Base-by-base conservation (phyloP, 345 rosid species). In the Salix udensis region DNA sequence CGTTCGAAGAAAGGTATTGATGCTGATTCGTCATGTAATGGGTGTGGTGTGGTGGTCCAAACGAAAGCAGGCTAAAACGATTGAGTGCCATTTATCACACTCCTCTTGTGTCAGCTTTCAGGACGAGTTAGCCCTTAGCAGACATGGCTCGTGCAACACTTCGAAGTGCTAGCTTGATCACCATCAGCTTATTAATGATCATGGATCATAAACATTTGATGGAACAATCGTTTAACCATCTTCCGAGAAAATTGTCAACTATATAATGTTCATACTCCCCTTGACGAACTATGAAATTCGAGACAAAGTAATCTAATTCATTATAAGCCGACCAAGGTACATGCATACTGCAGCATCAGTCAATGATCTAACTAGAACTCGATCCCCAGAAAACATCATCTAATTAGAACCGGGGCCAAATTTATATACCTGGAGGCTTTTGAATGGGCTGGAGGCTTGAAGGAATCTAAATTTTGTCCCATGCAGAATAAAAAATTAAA, bases 11-110 rank as follows among this genome's bases (percentile, higher is more conserved):
- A 78, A 76, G 78, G 67, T 15, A 58, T 67, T 13, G 60, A 67
- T 70, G 26, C 72, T 16, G 26, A 53, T 61, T 2, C 44, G 53
- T 39, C 15, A 24, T n/a, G 24, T 31, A 30, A 72, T 13, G 70
- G 42, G 13, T 34, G 4, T 30, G 31, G 31, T 30, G 83, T 82
- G 83, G 85, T 79, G 83, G 85, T 79, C 83, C 85, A 72, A 52
- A 26, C 15, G 28, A 65, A 73, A 60, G n/a, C 65, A 21, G 37
- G 9, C 21, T 18, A 44, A 44, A 40, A 0, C 31, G 0, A 30
- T 30, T 30, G 31, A 30, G 31, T 52, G 30, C 53, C 68, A 44
- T 28, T 24, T 36, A n/a, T 15, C n/a, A 55, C 40, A 21, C 77
- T 68, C 48, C 61, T 7, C 50, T 39, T 34, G 44, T 50, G 44